Base-by-base conservation (phyloP, 306 rosid genomes). In the Crataegus laevigata region DNA sequence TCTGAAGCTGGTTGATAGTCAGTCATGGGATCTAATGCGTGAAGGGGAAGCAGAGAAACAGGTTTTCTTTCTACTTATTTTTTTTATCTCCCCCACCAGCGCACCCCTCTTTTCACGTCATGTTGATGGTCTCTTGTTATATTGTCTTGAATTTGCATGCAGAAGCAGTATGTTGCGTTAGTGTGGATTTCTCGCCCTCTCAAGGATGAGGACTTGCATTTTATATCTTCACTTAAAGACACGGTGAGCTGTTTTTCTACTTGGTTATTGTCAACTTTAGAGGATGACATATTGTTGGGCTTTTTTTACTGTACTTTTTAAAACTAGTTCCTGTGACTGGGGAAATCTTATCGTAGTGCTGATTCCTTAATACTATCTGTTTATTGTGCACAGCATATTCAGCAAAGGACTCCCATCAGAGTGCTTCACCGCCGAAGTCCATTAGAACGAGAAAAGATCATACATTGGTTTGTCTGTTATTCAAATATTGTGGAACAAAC, bases 391-490 rank as follows among this genome's bases (percentile, higher is more conserved):
- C 88, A 94, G 99, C 72, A 80, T 84, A 84, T 91, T 80, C 62
- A 87, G 88, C 99, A 94, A 78, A 88, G 84, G 77, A 94, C 99
- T 42, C 99, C 99, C 32, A 75, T 94, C 80, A 90, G 97, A 82
- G 99, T 94, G 85, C 91, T 94, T 69, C 97, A 94, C 80, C 96
- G 97, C 40, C 93, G 97, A 55, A 94, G 99, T 85, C 99, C 97
- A 71, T 79, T 90, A 79, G 93, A 92, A 67, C 96, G 96, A 47
- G 93, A 92, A 83, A 94, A 85, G 88, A 89, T 89, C 65, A 92
- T 94, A 78, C 92, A 94, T 80, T 90, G 99, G 99, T 89, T 85
- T 63, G 89, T 64, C 43, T 58, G 25, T 65, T 22, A 71, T 79
- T 71, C 74, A 1, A 30, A 45, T 74, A 55, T n/a, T 67, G 18